Percentiles rank a stretch among this genome's conserved stretches.
These are phyloP conservation scores for Astrocystis sublimbata DNA, from an alignment of 495 filamentous ascomycete genomes.

Conservation along the genomic window DNA sequence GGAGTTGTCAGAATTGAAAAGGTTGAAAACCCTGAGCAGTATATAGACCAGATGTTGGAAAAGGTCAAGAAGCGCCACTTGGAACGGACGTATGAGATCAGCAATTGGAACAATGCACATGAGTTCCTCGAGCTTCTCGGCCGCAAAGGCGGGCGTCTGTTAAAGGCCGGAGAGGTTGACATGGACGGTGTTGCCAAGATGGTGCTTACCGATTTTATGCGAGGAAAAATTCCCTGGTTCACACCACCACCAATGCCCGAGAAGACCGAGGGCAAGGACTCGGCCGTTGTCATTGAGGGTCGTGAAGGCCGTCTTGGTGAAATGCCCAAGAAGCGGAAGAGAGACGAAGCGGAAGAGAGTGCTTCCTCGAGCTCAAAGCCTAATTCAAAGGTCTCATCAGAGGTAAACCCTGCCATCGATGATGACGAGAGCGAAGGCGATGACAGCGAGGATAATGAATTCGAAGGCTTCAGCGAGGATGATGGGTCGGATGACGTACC, in stretches of 20 bases:
- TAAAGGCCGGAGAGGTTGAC: conserved; percentile 90
- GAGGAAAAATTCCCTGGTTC: conserved; percentile 96
- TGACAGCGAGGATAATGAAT: conserved; percentile 31
- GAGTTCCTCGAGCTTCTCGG: conserved; percentile 87
- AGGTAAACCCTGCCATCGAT: conserved; percentile 28
- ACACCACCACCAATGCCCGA: conserved; percentile 71
- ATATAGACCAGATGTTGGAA: conserved; percentile 78
- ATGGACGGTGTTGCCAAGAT: conserved; percentile 92
- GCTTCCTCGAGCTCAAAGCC: conserved; percentile 19
- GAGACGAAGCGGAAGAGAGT: conserved; percentile 48
- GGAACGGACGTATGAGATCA: conserved; percentile 88
- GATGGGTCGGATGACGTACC: conserved; percentile 7
- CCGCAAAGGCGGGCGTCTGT: conserved; percentile 79
- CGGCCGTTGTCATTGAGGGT: conserved; percentile 55
- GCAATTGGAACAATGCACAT: conserved; percentile 67
- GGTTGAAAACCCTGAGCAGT: conserved; percentile 92
- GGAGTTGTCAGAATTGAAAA: conserved; percentile 94
- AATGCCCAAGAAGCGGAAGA: conserved; percentile 60
- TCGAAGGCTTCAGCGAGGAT: conserved; percentile 28
- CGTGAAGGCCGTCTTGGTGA: conserved; percentile 58
- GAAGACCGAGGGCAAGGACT: conserved; percentile 52
- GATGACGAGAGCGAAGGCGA: conserved; percentile 31
- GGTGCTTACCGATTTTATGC: conserved; percentile 88
- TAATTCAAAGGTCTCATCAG: conserved; percentile 29
- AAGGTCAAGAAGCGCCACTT: conserved; percentile 84